A percentile compares a stretch with the other conserved stretches of the same genome.
Evolutionary conservation across 176 grass and related monocot genomes (phyloP).

Genomic region (Triticum urartu): DNA sequence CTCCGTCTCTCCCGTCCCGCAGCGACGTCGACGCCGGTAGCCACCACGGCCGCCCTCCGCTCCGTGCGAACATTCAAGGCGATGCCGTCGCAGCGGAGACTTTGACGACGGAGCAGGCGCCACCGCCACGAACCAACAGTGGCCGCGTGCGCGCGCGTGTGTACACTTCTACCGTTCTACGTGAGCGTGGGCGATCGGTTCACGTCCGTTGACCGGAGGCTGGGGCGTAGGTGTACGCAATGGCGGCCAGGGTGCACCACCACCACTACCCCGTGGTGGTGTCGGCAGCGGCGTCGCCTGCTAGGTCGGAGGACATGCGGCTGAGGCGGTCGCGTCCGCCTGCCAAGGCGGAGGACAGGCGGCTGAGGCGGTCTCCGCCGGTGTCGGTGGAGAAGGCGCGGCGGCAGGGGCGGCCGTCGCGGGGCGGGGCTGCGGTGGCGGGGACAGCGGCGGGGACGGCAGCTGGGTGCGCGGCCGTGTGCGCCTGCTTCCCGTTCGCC

Average conservation of each 20-base stretch:
- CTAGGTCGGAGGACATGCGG: not conserved
- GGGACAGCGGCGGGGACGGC: constrained; percentile 74
- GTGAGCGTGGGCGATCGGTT: not conserved
- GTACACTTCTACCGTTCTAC: too few relatives aligned
- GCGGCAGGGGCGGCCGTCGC: constrained; percentile 25
- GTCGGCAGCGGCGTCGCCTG: not conserved
- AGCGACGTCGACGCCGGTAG: not conserved
- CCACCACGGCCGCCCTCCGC: not conserved
- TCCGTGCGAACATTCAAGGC: not conserved
- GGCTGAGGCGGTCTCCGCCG: constrained; percentile 29
- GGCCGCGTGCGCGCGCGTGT: not conserved
- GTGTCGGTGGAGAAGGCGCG: constrained; percentile 17
- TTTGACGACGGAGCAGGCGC: constrained; percentile 15
- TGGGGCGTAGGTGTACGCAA: not conserved
- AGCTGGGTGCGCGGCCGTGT: constrained; percentile 61
- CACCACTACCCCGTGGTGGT: not conserved
- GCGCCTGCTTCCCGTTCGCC: constrained; percentile 68
- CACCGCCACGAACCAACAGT: not conserved
- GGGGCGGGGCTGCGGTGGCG: constrained; percentile 76
- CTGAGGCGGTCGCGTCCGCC: constrained; percentile 21
- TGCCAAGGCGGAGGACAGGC: not conserved
- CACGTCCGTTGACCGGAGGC: not conserved
- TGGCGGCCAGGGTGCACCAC: constrained; percentile 2
- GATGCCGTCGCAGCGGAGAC: not conserved
- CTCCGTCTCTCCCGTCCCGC: not conserved